A percentile compares a stretch with the other conserved stretches of the same genome.
These are phyloP conservation scores for Aphanomyces astaci DNA, from an alignment of 352 stramenopile genomes.

Conservation along the genomic window DNA sequence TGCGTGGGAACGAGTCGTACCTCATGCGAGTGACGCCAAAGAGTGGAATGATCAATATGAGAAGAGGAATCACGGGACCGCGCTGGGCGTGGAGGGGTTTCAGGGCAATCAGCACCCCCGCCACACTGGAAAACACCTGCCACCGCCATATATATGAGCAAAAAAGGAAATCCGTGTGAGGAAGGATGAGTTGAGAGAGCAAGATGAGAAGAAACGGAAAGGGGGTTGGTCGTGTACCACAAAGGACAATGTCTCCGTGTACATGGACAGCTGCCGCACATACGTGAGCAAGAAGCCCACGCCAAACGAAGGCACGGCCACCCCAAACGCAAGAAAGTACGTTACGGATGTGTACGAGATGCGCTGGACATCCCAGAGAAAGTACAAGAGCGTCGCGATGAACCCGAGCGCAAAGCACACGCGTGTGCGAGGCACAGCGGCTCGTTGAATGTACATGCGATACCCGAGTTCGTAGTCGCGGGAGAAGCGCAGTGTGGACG, in stretches of 20 bases:
- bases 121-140: conserved; percentile 12
- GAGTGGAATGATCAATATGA: conserved; percentile 24
- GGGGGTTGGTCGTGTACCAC: conserved; percentile 30
- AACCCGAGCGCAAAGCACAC: conserved; percentile 20
- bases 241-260: conserved; percentile 12
- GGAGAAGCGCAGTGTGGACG: conserved; percentile 14
- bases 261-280: conserved; percentile 24
- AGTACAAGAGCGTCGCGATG: not conserved
- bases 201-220: no score
- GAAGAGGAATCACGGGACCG: conserved; percentile 16
- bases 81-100: conserved; percentile 9
- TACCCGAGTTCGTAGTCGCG: conserved; percentile 20
- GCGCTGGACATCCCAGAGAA: conserved; percentile 15
- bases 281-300: conserved; percentile 26
- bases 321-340: conserved; percentile 14
- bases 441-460: conserved; percentile 9
- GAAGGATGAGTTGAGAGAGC: no score
- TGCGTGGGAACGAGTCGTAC: conserved; percentile 26
- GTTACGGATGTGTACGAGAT: not conserved
- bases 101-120: conserved; percentile 9
- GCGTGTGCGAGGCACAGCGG: conserved; percentile 2
- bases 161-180: no score
- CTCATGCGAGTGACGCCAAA: conserved; percentile 24
- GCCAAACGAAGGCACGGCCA: conserved; percentile 25
- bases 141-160: no score